These are phyloP conservation scores for Mycena capillaripes DNA, from an alignment of 768 basidiomycete species.

Conservation along the genomic window DNA sequence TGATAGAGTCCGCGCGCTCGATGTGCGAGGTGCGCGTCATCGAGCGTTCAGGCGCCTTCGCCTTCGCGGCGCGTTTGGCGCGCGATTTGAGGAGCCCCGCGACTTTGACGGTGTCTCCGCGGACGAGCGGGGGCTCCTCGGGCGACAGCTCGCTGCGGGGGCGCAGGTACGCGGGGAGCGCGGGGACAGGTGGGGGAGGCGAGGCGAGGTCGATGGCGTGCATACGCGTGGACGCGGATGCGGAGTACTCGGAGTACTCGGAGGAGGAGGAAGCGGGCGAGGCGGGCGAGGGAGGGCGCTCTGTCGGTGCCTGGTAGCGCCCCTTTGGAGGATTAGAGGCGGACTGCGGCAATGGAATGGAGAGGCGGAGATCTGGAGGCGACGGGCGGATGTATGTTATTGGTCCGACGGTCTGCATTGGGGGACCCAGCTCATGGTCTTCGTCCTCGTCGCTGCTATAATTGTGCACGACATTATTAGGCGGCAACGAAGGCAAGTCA, in stretches of 20 bases:
- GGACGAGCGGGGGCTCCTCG: slow-evolving; percentile 26
- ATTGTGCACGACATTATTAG: neutral
- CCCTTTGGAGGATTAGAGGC: neutral
- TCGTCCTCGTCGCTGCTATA: neutral
- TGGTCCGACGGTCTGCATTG: neutral
- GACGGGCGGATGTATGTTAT: neutral
- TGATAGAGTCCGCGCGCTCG: slow-evolving; percentile 36
- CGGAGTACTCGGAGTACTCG: slow-evolving; percentile 31
- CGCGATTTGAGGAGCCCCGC: slow-evolving; percentile 32
- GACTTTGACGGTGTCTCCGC: slow-evolving; percentile 29
- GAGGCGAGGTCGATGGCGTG: slow-evolving; percentile 20
- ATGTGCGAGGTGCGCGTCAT: slow-evolving; percentile 25
- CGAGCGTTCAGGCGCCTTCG: slow-evolving; percentile 6
- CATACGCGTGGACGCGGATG: slow-evolving; percentile 19
- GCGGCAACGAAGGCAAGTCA: neutral
- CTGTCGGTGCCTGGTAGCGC: neutral
- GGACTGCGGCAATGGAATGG: slow-evolving; percentile 14
- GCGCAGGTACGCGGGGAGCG: slow-evolving; percentile 14
- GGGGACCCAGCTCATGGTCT: slow-evolving; percentile 13
- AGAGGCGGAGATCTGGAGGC: slow-evolving; percentile 14
- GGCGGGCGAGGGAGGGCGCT: neutral
- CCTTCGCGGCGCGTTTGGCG: slow-evolving; percentile 7
- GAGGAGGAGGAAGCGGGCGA: slow-evolving; percentile 28
- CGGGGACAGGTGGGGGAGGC: slow-evolving; percentile 13
- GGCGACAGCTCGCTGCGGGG: slow-evolving; percentile 27